Evolutionary conservation across 192 early-diverging fungal genomes (phyloP).

Genomic region (Coemansia sp.): DNA sequence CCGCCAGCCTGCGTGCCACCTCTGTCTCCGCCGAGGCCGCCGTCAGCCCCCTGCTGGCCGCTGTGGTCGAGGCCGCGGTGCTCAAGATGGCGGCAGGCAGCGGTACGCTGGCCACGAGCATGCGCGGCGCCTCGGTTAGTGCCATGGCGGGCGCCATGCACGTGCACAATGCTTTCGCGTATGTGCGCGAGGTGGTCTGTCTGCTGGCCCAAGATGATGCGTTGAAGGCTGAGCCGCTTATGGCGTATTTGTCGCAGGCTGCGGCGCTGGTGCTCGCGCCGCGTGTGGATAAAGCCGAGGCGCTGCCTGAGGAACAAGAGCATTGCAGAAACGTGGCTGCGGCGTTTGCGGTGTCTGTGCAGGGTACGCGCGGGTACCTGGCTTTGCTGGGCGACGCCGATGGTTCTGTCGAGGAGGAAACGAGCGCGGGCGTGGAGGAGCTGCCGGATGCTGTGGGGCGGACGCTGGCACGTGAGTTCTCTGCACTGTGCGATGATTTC

Average conservation of each 20-base stretch:
- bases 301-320: conserved; percentile 1
- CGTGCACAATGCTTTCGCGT: conserved; percentile 8
- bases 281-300: conserved; percentile 20
- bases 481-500: conserved; percentile 14
- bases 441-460: conserved; percentile 3
- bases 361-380: conserved; percentile 9
- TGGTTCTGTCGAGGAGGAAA: no score
- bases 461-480: conserved; percentile 7
- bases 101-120: conserved; percentile 15
- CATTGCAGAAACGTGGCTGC: conserved; percentile 16
- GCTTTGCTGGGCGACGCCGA: background rate
- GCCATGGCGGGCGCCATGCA: conserved; percentile 19
- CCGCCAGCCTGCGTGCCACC: conserved; percentile 24
- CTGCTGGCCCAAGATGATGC: conserved; percentile 18
- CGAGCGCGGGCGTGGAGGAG: background rate
- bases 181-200: conserved; percentile 31
- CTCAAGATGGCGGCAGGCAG: conserved; percentile 26
- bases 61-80: conserved; percentile 30
- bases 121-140: conserved; percentile 5
- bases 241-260: conserved; percentile 9
- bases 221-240: conserved; percentile 8
- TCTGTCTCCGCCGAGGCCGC: background rate
- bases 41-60: conserved; percentile 43
- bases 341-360: conserved; percentile 10
- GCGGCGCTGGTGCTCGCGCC: conserved; percentile 21